These are phyloP conservation scores for Laburnicola sp. DNA, from an alignment of 2,329 filamentous ascomycete genomes.

Conservation along the genomic window DNA sequence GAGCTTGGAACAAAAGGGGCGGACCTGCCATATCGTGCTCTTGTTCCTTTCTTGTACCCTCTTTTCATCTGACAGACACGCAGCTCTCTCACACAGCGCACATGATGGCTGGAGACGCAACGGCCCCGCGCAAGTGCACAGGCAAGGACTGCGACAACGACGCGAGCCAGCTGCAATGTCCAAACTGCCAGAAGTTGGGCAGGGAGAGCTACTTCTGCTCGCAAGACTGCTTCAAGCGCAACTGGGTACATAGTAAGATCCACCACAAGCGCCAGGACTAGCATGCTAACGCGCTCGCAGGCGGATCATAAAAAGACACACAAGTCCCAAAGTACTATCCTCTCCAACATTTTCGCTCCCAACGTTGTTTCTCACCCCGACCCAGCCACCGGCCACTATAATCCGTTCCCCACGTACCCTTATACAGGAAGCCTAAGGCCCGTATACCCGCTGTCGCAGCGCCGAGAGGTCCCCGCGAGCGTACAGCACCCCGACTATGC, in stretches of 20 bases:
- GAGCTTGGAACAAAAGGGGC: background rate
- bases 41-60: background rate
- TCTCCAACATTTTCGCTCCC: constrained; percentile 74
- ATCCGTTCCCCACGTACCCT: constrained; percentile 86
- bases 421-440: constrained; percentile 83
- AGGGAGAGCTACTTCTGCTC: constrained; percentile 96
- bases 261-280: constrained; percentile 10
- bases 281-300: constrained; percentile 53
- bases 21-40: background rate
- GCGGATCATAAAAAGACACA: constrained; percentile 79
- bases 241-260: constrained; percentile 72
- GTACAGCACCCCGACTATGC: constrained; percentile 89
- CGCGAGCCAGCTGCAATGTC: constrained; percentile 85
- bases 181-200: constrained; percentile 87
- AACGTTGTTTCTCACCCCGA: constrained; percentile 88
- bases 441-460: constrained; percentile 63
- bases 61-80: background rate
- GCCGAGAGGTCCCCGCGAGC: constrained; percentile 66
- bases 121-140: constrained; percentile 69
- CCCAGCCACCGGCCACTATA: constrained; percentile 85
- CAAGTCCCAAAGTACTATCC: constrained; percentile 75
- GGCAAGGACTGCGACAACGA: constrained; percentile 85
- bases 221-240: constrained; percentile 98
- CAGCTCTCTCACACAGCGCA: background rate
- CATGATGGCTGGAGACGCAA: constrained; percentile 40